Evolutionary conservation across 495 filamentous ascomycete genomes (phyloP), one percentile per base, ranked within the genome.

Genomic region (Antarctomyces pellizariae): DNA sequence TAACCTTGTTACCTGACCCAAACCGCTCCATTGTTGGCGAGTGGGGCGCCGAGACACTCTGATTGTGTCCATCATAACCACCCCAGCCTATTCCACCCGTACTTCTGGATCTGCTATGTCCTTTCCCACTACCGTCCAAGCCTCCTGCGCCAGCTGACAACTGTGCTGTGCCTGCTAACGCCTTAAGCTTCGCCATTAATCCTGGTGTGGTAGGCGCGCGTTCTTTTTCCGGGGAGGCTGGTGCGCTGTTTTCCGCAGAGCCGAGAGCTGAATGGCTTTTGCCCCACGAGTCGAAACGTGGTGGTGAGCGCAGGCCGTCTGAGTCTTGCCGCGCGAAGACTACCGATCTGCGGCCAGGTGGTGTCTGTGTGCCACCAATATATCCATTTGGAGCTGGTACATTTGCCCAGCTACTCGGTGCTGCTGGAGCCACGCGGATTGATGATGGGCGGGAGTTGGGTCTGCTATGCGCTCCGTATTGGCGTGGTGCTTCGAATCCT

Each of bases 181-280:
- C 56, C 36, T 67, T 75, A 27, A 82, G 36, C 36, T 64, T 74
- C 4, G 60, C 58, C 36, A 79, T 69, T n/a, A n/a, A n/a, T n/a
- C n/a, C n/a, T n/a, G n/a, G n/a, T n/a, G n/a, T n/a, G n/a, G n/a
- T n/a, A n/a, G n/a, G n/a, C n/a, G n/a, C n/a, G n/a, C n/a, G n/a
- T n/a, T n/a, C n/a, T n/a, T n/a, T n/a, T n/a, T n/a, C n/a, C n/a
- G n/a, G n/a, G n/a, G n/a, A n/a, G n/a, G n/a, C n/a, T n/a, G n/a
- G n/a, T n/a, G n/a, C n/a, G n/a, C n/a, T n/a, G n/a, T n/a, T n/a
- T n/a, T n/a, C n/a, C n/a, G n/a, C n/a, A n/a, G n/a, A n/a, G n/a
- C n/a, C n/a, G n/a, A n/a, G n/a, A n/a, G n/a, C n/a, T n/a, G n/a
- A n/a, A n/a, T n/a, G n/a, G n/a, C n/a, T n/a, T n/a, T n/a, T n/a